Evolutionary conservation across 768 basidiomycete species (phyloP).

Genomic region (Auriculariales sp.): DNA sequence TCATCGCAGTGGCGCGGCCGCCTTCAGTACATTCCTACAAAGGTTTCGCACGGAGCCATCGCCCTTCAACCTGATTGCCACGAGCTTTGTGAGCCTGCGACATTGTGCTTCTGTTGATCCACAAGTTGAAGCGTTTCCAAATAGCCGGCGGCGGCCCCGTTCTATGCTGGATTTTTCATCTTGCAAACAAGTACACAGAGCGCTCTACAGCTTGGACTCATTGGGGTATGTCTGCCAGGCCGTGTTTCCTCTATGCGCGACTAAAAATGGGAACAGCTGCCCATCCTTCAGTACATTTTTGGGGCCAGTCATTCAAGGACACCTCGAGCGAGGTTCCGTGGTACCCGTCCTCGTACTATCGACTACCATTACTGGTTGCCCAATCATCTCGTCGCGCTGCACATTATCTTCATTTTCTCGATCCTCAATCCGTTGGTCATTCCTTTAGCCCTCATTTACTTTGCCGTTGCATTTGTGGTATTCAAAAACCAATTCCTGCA

Average conservation of each 20-base stretch:
- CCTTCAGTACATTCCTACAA: constrained; percentile 15
- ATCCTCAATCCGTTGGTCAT: constrained; percentile 20
- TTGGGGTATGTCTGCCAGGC: neutral
- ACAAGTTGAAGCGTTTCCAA: constrained; percentile 17
- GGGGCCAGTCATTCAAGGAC: constrained; percentile 6
- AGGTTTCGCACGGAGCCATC: constrained; percentile 11
- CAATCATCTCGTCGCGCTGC: constrained; percentile 16
- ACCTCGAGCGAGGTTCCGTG: constrained; percentile 7
- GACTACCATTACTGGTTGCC: constrained; percentile 15
- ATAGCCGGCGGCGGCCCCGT: constrained; percentile 16
- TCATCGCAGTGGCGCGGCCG: constrained; percentile 14
- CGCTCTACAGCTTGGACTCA: constrained; percentile 1
- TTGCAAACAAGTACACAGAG: constrained; percentile 7
- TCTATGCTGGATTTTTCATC: constrained; percentile 18
- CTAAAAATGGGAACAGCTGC: constrained; percentile 3
- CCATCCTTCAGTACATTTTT: constrained; percentile 8
- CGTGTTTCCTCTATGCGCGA: too few relatives aligned
- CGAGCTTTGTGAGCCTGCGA: too few relatives aligned
- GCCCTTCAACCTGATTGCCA: too few relatives aligned
- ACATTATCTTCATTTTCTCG: constrained; percentile 16
- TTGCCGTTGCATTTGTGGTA: constrained; percentile 11
- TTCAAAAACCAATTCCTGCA: constrained; percentile 14
- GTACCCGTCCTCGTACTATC: constrained; percentile 10
- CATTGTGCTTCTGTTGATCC: constrained; percentile 10
- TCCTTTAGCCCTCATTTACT: constrained; percentile 14